Conservation (phyloP, 2,329 filamentous ascomycete genomes). For the Stromatinia cepivora region DNA sequence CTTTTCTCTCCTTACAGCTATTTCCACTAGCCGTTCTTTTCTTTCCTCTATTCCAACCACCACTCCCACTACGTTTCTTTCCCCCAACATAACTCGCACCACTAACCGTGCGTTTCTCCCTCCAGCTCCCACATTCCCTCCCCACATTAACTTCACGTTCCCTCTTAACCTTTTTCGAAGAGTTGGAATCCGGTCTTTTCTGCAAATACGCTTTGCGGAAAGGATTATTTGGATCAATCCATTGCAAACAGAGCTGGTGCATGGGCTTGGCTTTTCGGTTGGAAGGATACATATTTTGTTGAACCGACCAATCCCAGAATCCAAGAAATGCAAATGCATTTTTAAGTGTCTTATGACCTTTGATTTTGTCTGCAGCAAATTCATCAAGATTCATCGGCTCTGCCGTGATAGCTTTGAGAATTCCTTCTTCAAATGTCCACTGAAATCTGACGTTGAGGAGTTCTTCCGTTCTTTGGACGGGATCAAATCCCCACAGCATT, state of each 20-base stretch:
- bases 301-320: conserved; percentile 11
- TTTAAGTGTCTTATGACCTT: neutral
- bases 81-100: neutral
- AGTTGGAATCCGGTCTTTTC: neutral
- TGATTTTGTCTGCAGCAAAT: neutral
- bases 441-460: neutral
- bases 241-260: neutral
- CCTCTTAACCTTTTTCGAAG: neutral
- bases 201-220: neutral
- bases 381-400: neutral
- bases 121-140: neutral
- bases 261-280: neutral
- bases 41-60: neutral
- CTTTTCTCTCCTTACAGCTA: neutral
- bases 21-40: neutral
- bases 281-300: neutral
- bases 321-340: neutral
- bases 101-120: neutral
- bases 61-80: neutral
- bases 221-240: neutral
- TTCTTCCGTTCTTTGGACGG: neutral
- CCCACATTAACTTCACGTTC: neutral
- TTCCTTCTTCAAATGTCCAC: neutral
- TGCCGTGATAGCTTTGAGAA: neutral
- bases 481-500: neutral